Conservation (phyloP, 176 grass and related monocot species). For the Aegilops speltoides region DNA sequence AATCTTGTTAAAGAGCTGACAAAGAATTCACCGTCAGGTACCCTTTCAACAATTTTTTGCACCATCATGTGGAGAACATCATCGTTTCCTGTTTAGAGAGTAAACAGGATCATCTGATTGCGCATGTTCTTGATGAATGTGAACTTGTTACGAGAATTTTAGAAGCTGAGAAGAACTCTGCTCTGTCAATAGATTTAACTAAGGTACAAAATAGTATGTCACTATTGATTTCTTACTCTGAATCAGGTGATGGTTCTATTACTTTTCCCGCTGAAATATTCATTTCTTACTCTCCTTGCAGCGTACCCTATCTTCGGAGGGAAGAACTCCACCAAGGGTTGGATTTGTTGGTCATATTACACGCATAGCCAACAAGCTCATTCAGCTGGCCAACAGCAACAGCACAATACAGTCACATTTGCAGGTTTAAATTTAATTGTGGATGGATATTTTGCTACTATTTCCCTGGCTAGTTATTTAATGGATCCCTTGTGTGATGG, state of each 20-base stretch:
- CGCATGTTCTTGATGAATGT: conserved; percentile 76
- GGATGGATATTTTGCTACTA: background rate
- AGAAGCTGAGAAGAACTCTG: conserved; percentile 72
- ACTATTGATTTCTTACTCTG: background rate
- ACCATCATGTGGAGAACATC: conserved; percentile 93
- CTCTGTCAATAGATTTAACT: conserved; percentile 49
- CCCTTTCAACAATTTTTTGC: conserved; percentile 96
- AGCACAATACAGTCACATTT: conserved; percentile 67
- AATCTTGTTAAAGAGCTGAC: conserved; percentile 34
- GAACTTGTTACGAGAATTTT: conserved; percentile 79
- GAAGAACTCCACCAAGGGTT: conserved; percentile 61
- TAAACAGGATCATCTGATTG: conserved; percentile 60
- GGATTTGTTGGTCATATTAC: conserved; percentile 86
- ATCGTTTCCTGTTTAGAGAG: conserved; percentile 85
- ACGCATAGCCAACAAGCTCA: conserved; percentile 88
- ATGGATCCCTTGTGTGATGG: background rate
- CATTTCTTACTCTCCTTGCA: conserved; percentile 44
- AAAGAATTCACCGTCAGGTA: conserved; percentile 61
- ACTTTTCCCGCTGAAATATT: conserved; percentile 15
- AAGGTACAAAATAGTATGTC: conserved; percentile 47
- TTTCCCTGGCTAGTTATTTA: conserved; percentile 3
- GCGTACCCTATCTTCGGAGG: conserved; percentile 61
- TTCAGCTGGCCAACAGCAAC: conserved; percentile 65
- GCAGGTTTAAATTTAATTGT: conserved; percentile 57
- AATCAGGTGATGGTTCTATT: background rate